Evolutionary conservation across 495 filamentous ascomycete genomes (phyloP), one percentile per base, ranked within the genome.

Genomic region (Neurospora sublineolata): DNA sequence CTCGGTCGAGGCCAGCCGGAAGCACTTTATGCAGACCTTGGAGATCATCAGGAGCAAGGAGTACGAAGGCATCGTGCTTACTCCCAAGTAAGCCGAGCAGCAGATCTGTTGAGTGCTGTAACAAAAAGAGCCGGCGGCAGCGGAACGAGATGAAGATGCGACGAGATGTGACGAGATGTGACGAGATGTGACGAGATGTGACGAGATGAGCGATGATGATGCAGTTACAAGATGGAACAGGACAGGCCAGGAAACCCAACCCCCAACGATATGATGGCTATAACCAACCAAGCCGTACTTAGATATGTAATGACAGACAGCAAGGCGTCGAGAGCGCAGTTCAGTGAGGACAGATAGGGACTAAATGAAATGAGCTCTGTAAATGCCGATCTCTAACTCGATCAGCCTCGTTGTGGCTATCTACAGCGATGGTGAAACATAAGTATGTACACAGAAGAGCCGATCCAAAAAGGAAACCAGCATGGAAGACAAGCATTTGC

Each of bases 21-120:
- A 90, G 75, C 96, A 99, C 81, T 99, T 99, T 83, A 86, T 94
- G 80, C 89, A 95, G 68, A 98, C 94, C 4, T 83, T 99, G 73
- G 94, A 97, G 39, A 97, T 97, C 78, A 97, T 99, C 73, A 87
- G 87, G 74, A 90, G 90, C 20, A 88, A 96, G 76, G 93, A 95
- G 74, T 99, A 96, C 78, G 96, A 98, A 76, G 95, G 95, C 3
- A 88, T 99, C 42, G 87, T 94, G 69, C 87, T 92, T 67, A 86
- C 91, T 60, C 81, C 89, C n/a, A 91, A 91, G 74, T 91, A 85
- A 44, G 10, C 37, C 37, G 27, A 12, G 4, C 20, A 27, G 10
- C 44, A 27, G 20, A 30, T 8, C 6, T 64, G 10, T 64, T 33
- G 12, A 60, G 27, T 64, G 27, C 18, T 33, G 44, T 52, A 52